phyloP scores from a whole-genome alignment of 129 eudicot species.

The Lactuca sativa region DNA sequence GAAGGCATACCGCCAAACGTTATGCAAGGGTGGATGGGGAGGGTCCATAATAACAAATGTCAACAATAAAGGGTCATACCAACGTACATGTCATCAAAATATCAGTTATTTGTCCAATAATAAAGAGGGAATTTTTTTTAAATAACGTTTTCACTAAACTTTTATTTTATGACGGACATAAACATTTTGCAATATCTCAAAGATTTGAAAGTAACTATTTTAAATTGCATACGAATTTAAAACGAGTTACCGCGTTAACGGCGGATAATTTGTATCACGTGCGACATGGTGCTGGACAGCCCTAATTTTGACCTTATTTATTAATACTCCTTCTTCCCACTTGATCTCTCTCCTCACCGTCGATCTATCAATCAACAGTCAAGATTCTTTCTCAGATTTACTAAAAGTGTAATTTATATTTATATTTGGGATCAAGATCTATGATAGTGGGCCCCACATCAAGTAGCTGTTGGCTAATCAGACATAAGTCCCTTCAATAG shows the following conservation, averaged over 20 bases:
- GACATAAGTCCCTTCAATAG: constrained; percentile 36
- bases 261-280: constrained; percentile 20
- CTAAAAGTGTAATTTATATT: constrained; percentile 15
- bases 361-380: constrained; percentile 29
- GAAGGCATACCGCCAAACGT: no score
- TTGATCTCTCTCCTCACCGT: constrained; percentile 33
- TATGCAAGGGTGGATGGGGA: no score
- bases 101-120: no score
- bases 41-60: no score
- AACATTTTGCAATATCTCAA: not conserved
- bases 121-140: no score
- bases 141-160: no score
- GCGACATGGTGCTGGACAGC: constrained; percentile 34
- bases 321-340: constrained; percentile 15
- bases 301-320: constrained; percentile 33
- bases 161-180: no score
- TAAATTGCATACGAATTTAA: not conserved
- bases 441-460: constrained; percentile 25
- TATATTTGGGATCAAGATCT: constrained; percentile 33
- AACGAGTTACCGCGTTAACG: constrained; percentile 26
- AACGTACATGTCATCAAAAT: no score
- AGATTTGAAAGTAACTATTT: not conserved
- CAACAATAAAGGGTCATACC: no score
- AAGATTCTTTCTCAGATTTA: constrained; percentile 31
- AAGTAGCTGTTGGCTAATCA: constrained; percentile 38